Percentiles rank a stretch among this genome's conserved stretches.
phyloP scores from a whole-genome alignment of 805 yeast genomes.

The Candida alai region DNA sequence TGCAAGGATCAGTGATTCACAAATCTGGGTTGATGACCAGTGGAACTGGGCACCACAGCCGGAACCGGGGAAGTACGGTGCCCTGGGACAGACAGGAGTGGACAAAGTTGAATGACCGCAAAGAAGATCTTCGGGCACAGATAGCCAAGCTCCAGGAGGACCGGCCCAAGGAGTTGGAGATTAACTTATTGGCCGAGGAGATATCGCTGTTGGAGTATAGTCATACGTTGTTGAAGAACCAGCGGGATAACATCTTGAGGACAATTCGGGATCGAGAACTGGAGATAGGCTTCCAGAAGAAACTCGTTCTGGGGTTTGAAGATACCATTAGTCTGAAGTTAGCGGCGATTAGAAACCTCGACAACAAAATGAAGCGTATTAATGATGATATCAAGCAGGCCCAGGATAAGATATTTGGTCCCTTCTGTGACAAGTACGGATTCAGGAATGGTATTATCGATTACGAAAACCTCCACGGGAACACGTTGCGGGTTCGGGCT shows the following conservation, averaged over 20 bases:
- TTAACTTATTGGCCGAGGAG: constrained; percentile 56
- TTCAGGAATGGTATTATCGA: constrained; percentile 54
- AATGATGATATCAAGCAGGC: constrained; percentile 20
- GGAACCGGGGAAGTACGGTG: constrained; percentile 24
- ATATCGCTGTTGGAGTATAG: constrained; percentile 32
- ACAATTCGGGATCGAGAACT: constrained; percentile 40
- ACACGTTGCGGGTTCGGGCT: constrained; percentile 49
- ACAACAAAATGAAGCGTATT: constrained; percentile 20
- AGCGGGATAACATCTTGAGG: constrained; percentile 42
- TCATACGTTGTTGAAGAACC: constrained; percentile 42
- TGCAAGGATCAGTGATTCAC: constrained; percentile 82
- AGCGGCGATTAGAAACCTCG: constrained; percentile 12
- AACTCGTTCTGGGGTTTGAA: constrained; percentile 18
- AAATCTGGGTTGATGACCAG: constrained; percentile 92
- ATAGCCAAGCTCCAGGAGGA: constrained; percentile 45
- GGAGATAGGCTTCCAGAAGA: constrained; percentile 50
- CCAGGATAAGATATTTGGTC: constrained; percentile 45
- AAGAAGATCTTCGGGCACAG: constrained; percentile 49
- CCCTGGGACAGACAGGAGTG: constrained; percentile 76
- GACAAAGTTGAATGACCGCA: constrained; percentile 46
- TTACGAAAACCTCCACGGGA: constrained; percentile 68
- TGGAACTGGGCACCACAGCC: constrained; percentile 64
- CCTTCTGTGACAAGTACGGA: constrained; percentile 53
- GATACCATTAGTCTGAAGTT: constrained; percentile 15
- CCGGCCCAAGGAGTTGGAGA: constrained; percentile 52